A percentile compares a stretch with the other conserved stretches of the same genome.
These are phyloP conservation scores for Wickerhamomyces alni DNA, from an alignment of 805 yeast genomes.

Conservation along the genomic window DNA sequence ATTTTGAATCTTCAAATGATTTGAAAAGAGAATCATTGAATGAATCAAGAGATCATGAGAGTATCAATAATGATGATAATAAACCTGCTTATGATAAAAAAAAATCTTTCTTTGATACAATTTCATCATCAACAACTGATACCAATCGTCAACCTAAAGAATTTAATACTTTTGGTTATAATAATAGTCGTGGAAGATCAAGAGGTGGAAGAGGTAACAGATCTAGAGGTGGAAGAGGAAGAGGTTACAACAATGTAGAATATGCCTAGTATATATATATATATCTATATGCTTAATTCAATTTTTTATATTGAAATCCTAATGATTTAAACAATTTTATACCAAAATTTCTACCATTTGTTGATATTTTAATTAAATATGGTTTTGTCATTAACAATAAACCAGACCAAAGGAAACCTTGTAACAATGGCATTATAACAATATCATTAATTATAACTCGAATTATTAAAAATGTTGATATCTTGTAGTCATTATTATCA, in stretches of 20 bases:
- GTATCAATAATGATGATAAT: conserved; percentile 5
- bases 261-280: neutral
- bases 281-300: neutral
- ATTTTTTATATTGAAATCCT: conserved; percentile 5
- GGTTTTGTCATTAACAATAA: conserved; percentile 34
- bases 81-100: conserved; percentile 60
- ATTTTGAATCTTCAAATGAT: conserved; percentile 61
- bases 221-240: conserved; percentile 13
- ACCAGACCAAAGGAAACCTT: conserved; percentile 43
- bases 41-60: conserved; percentile 1
- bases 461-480: conserved; percentile 37
- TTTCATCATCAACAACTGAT: conserved; percentile 59
- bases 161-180: conserved; percentile 1
- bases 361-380: conserved; percentile 20
- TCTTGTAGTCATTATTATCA: too few species aligned
- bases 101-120: conserved; percentile 83
- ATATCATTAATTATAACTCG: conserved; percentile 48
- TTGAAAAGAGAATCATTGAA: conserved; percentile 19
- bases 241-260: conserved; percentile 9
- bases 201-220: conserved; percentile 16
- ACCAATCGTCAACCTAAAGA: conserved; percentile 22
- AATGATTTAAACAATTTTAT: conserved; percentile 8
- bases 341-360: conserved; percentile 23
- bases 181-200: conserved; percentile 11
- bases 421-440: conserved; percentile 46